Evolutionary conservation across 2,329 filamentous ascomycete species (phyloP).

Genomic region (Drechslerella coelobrocha): DNA sequence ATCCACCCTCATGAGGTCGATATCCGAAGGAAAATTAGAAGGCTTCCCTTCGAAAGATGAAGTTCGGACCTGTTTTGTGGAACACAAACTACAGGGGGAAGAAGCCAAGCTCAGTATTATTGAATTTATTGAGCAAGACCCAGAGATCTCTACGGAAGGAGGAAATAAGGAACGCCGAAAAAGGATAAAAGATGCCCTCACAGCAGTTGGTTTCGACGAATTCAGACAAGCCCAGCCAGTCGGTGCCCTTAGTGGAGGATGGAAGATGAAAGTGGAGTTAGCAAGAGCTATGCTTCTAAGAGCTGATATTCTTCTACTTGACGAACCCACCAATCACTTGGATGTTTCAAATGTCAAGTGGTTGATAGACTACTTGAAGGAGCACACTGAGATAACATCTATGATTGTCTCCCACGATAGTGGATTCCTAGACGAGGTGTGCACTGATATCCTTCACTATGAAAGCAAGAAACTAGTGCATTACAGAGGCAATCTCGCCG

Average conservation of each 20-base stretch:
- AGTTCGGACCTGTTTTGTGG: conserved; percentile 94
- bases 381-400: conserved; percentile 94
- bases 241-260: conserved; percentile 93
- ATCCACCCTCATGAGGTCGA: conserved; percentile 98
- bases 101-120: conserved; percentile 96
- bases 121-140: conserved; percentile 79
- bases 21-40: conserved; percentile 93
- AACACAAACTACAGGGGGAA: conserved; percentile 95
- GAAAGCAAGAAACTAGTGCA: conserved; percentile 93
- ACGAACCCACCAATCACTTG: conserved; percentile 98
- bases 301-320: conserved; percentile 93
- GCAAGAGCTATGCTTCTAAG: conserved; percentile 95
- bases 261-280: conserved; percentile 99
- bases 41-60: conserved; percentile 93
- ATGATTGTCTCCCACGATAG: conserved; percentile 99
- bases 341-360: conserved; percentile 96
- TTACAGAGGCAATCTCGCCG: conserved; percentile 81
- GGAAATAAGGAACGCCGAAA: conserved; percentile 61
- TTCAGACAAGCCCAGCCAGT: conserved; percentile 89
- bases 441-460: conserved; percentile 99
- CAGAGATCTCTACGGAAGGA: conserved; percentile 49
- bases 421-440: conserved; percentile 93
- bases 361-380: conserved; percentile 93
- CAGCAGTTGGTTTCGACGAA: conserved; percentile 93
- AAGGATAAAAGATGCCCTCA: conserved; percentile 81